Conservation (phyloP, 1,284 basidiomycete genomes). For the Malassezia furfur region DNA sequence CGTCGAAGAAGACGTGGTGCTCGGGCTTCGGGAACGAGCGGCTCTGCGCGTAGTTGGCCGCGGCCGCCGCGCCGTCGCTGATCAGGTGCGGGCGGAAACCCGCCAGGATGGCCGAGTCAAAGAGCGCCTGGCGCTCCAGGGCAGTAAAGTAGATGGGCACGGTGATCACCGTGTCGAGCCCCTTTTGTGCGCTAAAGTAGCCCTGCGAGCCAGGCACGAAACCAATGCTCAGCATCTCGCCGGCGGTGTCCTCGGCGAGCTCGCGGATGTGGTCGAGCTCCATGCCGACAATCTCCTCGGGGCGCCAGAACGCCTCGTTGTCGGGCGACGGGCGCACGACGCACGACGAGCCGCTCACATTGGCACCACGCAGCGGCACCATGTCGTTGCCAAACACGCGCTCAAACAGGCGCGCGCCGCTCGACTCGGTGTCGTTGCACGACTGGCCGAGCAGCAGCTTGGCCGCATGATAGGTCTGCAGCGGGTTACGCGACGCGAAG, state of each 20-base stretch:
- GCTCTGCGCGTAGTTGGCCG: constrained; percentile 73
- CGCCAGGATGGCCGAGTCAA: constrained; percentile 81
- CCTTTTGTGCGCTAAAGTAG: constrained; percentile 14
- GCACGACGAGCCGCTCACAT: constrained; percentile 9
- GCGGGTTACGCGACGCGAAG: constrained; percentile 77
- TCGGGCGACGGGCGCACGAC: constrained; percentile 2
- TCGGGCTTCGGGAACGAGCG: constrained; percentile 64
- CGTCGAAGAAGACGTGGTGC: constrained; percentile 85
- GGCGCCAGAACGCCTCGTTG: constrained; percentile 43
- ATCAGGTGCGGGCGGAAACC: constrained; percentile 76
- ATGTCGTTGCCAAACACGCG: constrained; percentile 33
- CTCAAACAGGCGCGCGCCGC: constrained; percentile 13
- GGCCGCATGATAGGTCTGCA: constrained; percentile 72
- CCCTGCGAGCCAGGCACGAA: not conserved
- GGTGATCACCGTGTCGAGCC: constrained; percentile 44
- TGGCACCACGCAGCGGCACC: constrained; percentile 21
- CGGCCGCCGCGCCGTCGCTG: constrained; percentile 67
- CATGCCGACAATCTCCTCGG: constrained; percentile 89
- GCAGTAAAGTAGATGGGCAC: constrained; percentile 44
- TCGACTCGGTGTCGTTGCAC: not conserved
- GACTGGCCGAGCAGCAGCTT: constrained; percentile 69
- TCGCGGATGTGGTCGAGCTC: constrained; percentile 81
- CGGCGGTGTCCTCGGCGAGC: constrained; percentile 68
- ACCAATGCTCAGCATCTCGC: constrained; percentile 35
- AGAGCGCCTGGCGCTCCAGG: constrained; percentile 69